Evolutionary conservation across 2,329 filamentous ascomycete species (phyloP).

Genomic region (Pseudocercospora macadamiae): DNA sequence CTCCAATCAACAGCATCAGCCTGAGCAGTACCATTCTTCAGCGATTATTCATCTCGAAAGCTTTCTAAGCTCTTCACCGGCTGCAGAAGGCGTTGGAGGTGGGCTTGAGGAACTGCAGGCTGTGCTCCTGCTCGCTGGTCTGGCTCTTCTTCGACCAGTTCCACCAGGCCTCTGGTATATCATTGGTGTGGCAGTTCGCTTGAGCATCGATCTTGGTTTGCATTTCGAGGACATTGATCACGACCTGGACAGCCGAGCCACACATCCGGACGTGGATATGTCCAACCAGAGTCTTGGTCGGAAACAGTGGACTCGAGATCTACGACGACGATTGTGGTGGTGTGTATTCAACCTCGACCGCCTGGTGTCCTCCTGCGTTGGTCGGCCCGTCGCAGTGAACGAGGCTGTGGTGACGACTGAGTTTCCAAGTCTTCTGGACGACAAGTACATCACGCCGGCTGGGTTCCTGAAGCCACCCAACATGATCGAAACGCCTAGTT

Average conservation of each 20-base stretch:
- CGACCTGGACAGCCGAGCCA: conserved; percentile 50
- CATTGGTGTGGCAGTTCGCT: conserved; percentile 84
- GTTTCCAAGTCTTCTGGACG: conserved; percentile 86
- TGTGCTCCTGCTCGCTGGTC: conserved; percentile 86
- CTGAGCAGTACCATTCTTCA: conserved; percentile 94
- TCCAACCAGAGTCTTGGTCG: conserved; percentile 54
- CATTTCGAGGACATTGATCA: conserved; percentile 82
- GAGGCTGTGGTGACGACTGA: conserved; percentile 96
- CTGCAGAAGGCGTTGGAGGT: conserved; percentile 73
- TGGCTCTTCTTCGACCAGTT: conserved; percentile 87
- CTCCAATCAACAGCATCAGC: conserved; percentile 63
- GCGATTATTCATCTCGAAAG: conserved; percentile 89
- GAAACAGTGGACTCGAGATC: conserved; percentile 81
- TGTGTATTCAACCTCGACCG: conserved; percentile 89
- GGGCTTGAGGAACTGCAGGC: conserved; percentile 90
- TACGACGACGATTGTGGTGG: conserved; percentile 91
- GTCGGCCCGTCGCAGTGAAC: conserved; percentile 90
- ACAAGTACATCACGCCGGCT: conserved; percentile 79
- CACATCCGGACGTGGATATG: conserved; percentile 21
- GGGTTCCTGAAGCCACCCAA: conserved; percentile 68
- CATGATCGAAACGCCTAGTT: conserved; percentile 64
- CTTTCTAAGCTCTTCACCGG: conserved; percentile 70
- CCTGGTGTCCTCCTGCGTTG: conserved; percentile 92
- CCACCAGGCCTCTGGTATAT: conserved; percentile 97
- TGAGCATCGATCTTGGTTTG: conserved; percentile 88